These are phyloP conservation scores for Jacaranda mimosifolia DNA, from an alignment of 257 asterid genomes.

Conservation along the genomic window DNA sequence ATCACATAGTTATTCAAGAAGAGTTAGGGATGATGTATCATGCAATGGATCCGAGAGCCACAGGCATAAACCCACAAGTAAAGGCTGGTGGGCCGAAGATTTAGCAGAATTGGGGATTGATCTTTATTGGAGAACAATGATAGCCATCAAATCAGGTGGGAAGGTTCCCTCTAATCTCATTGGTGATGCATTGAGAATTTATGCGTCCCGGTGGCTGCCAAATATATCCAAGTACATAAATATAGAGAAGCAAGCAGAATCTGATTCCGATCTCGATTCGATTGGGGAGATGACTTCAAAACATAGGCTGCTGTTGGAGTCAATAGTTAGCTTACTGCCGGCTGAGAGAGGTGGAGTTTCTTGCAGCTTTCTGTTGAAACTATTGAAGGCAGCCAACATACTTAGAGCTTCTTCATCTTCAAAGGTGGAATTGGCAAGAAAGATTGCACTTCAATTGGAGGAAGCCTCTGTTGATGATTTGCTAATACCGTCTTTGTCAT, in stretches of 20 bases:
- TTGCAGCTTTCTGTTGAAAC: constrained; percentile 77
- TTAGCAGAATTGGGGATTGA: constrained; percentile 81
- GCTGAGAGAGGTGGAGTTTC: constrained; percentile 76
- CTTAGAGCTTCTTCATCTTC: constrained; percentile 75
- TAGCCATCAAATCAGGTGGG: constrained; percentile 79
- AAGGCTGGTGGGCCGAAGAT: constrained; percentile 94
- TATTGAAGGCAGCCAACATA: constrained; percentile 77
- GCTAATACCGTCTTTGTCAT: constrained; percentile 60
- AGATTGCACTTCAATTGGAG: constrained; percentile 75
- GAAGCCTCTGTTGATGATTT: constrained; percentile 79
- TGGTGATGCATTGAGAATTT: constrained; percentile 78
- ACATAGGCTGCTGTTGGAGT: constrained; percentile 72
- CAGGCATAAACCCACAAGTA: constrained; percentile 41
- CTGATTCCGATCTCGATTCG: constrained; percentile 36
- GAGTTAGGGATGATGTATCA: constrained; percentile 62
- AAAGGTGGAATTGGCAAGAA: constrained; percentile 66
- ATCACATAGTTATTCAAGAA: constrained; percentile 67
- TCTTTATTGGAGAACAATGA: constrained; percentile 90
- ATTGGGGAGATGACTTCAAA: constrained; percentile 51
- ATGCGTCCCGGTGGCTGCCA: constrained; percentile 80
- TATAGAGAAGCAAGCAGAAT: constrained; percentile 28
- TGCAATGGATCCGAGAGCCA: constrained; percentile 69
- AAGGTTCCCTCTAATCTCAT: constrained; percentile 63
- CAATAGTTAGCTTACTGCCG: constrained; percentile 83
- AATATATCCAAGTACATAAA: constrained; percentile 51